A percentile compares a stretch with the other conserved stretches of the same genome.
Conservation (phyloP, 148 eudicot species). For the Cornus florida region DNA sequence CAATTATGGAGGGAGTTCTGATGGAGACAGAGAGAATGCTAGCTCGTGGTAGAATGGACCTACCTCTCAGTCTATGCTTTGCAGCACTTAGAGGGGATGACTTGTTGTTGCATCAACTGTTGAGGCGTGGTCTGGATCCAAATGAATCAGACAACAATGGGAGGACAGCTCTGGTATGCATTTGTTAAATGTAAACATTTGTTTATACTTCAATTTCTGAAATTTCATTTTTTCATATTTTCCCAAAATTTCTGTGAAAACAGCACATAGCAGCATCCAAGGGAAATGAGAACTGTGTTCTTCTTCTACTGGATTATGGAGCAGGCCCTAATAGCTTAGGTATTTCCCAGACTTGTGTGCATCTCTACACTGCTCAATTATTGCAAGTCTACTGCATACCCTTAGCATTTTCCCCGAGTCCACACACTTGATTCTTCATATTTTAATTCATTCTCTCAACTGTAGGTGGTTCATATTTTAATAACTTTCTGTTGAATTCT, state of each 20-base stretch:
- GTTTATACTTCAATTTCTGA: not conserved
- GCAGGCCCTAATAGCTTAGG: slow-evolving; percentile 89
- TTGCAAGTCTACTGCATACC: not conserved
- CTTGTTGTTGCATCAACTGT: slow-evolving; percentile 54
- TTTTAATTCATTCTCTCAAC: not conserved
- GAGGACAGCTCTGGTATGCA: slow-evolving; percentile 73
- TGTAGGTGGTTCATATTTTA: not conserved
- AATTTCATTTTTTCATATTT: not conserved
- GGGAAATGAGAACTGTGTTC: slow-evolving; percentile 79
- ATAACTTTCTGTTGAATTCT: not conserved
- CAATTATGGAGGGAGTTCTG: slow-evolving; percentile 56
- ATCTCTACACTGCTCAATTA: slow-evolving; percentile 9
- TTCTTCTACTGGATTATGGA: slow-evolving; percentile 70
- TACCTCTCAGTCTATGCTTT: slow-evolving; percentile 78
- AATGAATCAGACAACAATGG: slow-evolving; percentile 85
- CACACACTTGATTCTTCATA: not conserved
- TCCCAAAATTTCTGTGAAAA: not conserved
- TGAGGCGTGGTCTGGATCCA: slow-evolving; percentile 82
- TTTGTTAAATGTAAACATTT: not conserved
- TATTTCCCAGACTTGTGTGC: slow-evolving; percentile 24
- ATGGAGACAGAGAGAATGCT: slow-evolving; percentile 77
- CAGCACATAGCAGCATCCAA: slow-evolving; percentile 94
- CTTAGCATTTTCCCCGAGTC: not conserved
- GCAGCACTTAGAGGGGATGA: slow-evolving; percentile 71
- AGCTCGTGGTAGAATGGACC: slow-evolving; percentile 72